Conservation (phyloP, 176 grass and related monocot genomes). For the Avena sativa region DNA sequence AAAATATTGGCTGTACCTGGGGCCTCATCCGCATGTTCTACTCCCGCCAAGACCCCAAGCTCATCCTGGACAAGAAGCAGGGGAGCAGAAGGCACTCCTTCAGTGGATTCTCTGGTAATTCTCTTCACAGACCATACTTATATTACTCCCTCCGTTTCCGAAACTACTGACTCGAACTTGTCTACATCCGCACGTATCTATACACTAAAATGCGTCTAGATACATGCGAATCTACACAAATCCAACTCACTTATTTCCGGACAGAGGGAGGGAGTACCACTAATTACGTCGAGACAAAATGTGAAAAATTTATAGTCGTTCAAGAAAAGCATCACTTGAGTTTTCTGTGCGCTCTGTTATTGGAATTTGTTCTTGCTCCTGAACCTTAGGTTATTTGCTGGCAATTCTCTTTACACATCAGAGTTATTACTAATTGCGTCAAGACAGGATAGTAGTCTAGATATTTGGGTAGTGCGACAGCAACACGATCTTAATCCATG, state of each 20-base stretch:
- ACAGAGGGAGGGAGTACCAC: too few relatives aligned
- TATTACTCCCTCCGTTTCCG: too few relatives aligned
- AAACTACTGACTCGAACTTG: not conserved
- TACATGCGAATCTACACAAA: too few relatives aligned
- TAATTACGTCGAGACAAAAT: not conserved
- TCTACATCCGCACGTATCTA: not conserved
- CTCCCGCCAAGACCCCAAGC: slow-evolving; percentile 62
- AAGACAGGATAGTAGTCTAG: not conserved
- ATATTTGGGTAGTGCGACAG: too few relatives aligned
- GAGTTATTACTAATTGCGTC: not conserved
- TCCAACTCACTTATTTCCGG: too few relatives aligned
- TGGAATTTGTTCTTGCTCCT: too few relatives aligned
- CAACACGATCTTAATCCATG: too few relatives aligned
- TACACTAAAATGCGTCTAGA: too few relatives aligned
- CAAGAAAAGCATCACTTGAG: not conserved
- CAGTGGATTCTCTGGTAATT: slow-evolving; percentile 33
- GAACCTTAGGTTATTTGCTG: too few relatives aligned
- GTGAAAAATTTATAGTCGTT: not conserved
- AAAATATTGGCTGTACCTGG: slow-evolving; percentile 69
- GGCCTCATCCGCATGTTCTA: slow-evolving; percentile 82
- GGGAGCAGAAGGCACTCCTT: slow-evolving; percentile 53
- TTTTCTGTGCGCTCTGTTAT: too few relatives aligned
- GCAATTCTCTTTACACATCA: not conserved
- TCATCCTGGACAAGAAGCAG: slow-evolving; percentile 68
- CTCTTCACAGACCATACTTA: not conserved